Evolutionary conservation across 225 moss, liverwort and hornwort species (phyloP).

Genomic region (Rhytidiadelphus loreus): DNA sequence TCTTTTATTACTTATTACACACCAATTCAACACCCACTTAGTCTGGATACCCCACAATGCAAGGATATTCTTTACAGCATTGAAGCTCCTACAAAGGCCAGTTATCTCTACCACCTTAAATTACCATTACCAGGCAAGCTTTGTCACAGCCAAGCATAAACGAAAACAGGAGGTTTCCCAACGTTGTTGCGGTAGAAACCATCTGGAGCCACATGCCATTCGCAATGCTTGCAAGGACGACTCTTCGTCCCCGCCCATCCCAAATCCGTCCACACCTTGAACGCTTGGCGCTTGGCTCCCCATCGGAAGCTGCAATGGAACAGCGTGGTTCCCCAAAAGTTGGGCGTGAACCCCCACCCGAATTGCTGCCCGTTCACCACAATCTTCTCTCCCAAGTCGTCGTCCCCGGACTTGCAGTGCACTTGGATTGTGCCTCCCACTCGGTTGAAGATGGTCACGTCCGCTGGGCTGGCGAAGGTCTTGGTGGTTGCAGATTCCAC

Average conservation of each 20-base stretch:
- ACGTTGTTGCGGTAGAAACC: background rate
- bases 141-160: background rate
- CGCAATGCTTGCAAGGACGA: background rate
- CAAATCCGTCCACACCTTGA: background rate
- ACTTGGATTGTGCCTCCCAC: background rate
- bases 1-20: background rate
- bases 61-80: background rate
- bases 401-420: conserved; percentile 1
- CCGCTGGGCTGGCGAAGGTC: background rate
- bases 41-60: background rate
- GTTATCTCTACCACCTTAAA: background rate
- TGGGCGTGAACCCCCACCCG: conserved; percentile 5
- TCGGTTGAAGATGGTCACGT: background rate
- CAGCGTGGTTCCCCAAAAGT: background rate
- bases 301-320: background rate
- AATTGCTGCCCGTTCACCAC: background rate
- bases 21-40: background rate
- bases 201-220: background rate
- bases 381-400: background rate
- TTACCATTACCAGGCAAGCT: no score
- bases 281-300: background rate
- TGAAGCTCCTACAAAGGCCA: background rate
- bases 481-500: background rate
- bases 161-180: background rate
- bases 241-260: background rate